Conservation (phyloP, 495 filamentous ascomycete species). For the Chaetomium tenue region DNA sequence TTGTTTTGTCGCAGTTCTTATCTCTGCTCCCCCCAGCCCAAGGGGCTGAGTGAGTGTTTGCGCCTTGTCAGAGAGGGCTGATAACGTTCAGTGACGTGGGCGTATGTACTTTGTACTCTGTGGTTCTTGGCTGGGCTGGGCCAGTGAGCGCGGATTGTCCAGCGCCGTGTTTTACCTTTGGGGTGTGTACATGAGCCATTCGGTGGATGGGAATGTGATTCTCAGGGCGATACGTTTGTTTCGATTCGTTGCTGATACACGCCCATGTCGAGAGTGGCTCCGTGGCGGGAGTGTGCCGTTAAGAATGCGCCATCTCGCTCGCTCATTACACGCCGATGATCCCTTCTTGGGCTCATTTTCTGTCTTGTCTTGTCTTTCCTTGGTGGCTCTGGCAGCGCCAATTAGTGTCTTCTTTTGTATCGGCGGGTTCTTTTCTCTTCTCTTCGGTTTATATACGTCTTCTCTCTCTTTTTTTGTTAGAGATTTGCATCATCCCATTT, state of each 20-base stretch:
- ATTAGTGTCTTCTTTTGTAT: background rate
- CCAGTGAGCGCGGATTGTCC: too few species aligned
- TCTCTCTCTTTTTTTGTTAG: background rate
- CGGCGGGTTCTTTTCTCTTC: background rate
- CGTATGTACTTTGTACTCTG: too few species aligned
- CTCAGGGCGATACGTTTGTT: background rate
- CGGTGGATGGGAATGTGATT: background rate
- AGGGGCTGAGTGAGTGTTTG: too few species aligned
- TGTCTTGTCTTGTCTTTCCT: background rate
- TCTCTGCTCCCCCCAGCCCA: too few species aligned
- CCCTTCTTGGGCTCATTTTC: background rate
- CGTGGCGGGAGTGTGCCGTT: background rate
- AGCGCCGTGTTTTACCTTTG: too few species aligned
- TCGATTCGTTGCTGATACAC: background rate
- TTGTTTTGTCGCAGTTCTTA: too few species aligned
- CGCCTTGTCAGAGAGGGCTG: too few species aligned
- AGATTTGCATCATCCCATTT: background rate
- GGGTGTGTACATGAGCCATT: too few species aligned
- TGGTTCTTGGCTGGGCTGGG: too few species aligned
- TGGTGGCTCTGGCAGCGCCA: background rate
- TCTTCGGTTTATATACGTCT: background rate
- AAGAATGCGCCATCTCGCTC: background rate
- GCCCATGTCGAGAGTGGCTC: background rate
- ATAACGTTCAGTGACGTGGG: too few species aligned
- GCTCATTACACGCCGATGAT: background rate